Conservation (phyloP, 192 early-diverging fungal genomes). For the Borealophlyctis nickersoniae region DNA sequence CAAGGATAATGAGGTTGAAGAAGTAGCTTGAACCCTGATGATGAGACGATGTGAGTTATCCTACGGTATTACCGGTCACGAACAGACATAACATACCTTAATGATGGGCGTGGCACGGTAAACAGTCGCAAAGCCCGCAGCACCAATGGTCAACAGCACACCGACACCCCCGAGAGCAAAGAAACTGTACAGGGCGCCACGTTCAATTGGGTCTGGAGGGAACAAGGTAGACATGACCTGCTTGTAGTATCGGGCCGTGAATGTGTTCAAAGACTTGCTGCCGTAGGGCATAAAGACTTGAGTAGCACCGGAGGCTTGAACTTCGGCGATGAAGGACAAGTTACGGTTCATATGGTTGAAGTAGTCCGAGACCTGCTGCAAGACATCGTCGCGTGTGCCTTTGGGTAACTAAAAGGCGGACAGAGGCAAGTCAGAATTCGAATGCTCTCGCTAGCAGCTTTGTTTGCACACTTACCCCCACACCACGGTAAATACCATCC, state of each 20-base stretch:
- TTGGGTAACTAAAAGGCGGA: no score
- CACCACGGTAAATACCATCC: conserved; percentile 29
- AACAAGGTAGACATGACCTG: conserved; percentile 4
- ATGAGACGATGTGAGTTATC: no score
- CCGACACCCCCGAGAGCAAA: conserved; percentile 12
- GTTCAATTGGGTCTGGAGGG: conserved; percentile 13
- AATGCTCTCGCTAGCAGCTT: no score
- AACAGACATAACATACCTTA: no score
- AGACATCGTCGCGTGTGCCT: not conserved
- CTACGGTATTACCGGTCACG: no score
- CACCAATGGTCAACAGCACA: not conserved
- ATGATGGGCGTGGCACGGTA: conserved; percentile 26
- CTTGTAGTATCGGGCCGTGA: conserved; percentile 1
- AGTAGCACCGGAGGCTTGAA: conserved; percentile 4
- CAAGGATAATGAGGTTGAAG: conserved; percentile 25
- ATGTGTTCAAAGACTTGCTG: conserved; percentile 2
- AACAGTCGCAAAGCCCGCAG: conserved; percentile 11
- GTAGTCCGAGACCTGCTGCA: conserved; percentile 7
- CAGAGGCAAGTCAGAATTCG: no score
- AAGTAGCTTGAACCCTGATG: conserved; percentile 24
- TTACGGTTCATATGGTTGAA: conserved; percentile 24
- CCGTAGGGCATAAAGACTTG: conserved; percentile 15
- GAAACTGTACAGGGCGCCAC: conserved; percentile 13
- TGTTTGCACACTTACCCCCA: conserved; percentile 16
- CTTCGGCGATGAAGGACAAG: conserved; percentile 18